Base-by-base conservation (phyloP, 495 filamentous ascomycete genomes). In the Penicillium riverlandense region DNA sequence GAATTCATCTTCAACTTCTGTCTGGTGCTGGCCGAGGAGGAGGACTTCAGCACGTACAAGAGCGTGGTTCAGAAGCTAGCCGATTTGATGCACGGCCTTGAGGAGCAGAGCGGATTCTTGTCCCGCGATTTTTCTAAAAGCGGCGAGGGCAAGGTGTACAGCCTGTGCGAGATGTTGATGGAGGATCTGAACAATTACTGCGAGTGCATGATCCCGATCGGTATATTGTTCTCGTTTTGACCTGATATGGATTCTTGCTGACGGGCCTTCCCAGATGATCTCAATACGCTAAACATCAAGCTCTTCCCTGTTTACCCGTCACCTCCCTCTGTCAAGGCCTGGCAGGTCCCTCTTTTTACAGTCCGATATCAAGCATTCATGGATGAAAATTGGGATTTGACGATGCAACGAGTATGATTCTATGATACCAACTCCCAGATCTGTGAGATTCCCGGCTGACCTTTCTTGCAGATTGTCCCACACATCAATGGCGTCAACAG, bases 1-100 rank as follows among this genome's bases (percentile, higher is more conserved):
- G 86, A 95, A 59, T 96, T 94, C 67, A 94, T 95, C 58, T 98
- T 97, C 78, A 97, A 96, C 60, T 95, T 97, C 53, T 86, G 86
- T 38, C 61, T 97, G 14, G 88, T 98, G 11, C 70, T 98, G 34
- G 78, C 81, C 37, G 84, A 84, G 45, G 79, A 84, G 54, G 72
- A 69, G 6, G 82, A 86, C 46, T 78, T 77, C 48, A 73, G 72
- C 50, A 74, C 68, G 32, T 94, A 94, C 59, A 82, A 89, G 62
- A 83, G 80, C 46, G 86, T 97, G 33, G 89, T 92, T 30, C 71
- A 82, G 52, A 87, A 94, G 52, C 70, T 97, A 11, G 92, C 90
- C 11, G 76, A 80, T 40, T 75, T 94, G 37, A 89, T 97, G 70
- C 82, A 84, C 44, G 84, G 84, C 41, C 75, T 97, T 64, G 92